A percentile compares a stretch with the other conserved stretches of the same genome.
Evolutionary conservation across 805 yeast genomes (phyloP).

Genomic region (Martiniozyma abietophila): DNA sequence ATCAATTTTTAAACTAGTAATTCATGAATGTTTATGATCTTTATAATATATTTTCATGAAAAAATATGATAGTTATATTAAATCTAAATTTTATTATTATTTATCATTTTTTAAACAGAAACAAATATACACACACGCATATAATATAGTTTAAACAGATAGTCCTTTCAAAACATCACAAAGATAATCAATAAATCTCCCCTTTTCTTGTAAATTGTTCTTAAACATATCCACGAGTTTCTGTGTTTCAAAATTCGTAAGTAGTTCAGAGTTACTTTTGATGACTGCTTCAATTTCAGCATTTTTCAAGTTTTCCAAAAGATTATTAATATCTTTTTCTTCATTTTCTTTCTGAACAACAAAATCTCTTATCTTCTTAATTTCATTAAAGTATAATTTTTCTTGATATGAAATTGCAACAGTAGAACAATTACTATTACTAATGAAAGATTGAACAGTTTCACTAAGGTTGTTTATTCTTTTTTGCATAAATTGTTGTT

Average conservation of each 20-base stretch:
- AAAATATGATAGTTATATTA: too few species aligned
- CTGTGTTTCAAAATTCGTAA: conserved; percentile 6
- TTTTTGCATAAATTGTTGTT: conserved; percentile 19
- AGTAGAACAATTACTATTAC: too few species aligned
- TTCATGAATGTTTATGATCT: too few species aligned
- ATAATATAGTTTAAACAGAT: not conserved
- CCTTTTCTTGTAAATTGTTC: conserved; percentile 14
- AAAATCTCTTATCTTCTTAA: conserved; percentile 15
- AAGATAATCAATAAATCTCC: conserved; percentile 9
- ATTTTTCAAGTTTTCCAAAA: conserved; percentile 13
- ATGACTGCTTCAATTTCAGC: conserved; percentile 13
- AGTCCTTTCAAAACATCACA: conserved; percentile 5
- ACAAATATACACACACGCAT: not conserved
- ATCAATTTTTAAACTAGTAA: too few species aligned
- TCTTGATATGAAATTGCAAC: conserved; percentile 20
- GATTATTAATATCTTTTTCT: conserved; percentile 8
- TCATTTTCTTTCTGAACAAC: conserved; percentile 16
- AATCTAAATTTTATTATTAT: too few species aligned
- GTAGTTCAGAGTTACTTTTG: conserved; percentile 3
- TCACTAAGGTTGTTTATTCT: conserved; percentile 13
- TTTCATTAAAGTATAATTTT: conserved; percentile 16
- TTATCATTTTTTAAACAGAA: not conserved
- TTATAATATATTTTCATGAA: not conserved
- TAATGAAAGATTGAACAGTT: too few species aligned
- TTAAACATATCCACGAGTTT: conserved; percentile 13